Percentiles rank a stretch among this genome's conserved stretches.
These are phyloP conservation scores for Firmiana major DNA, from an alignment of 345 rosid genomes.

Conservation along the genomic window DNA sequence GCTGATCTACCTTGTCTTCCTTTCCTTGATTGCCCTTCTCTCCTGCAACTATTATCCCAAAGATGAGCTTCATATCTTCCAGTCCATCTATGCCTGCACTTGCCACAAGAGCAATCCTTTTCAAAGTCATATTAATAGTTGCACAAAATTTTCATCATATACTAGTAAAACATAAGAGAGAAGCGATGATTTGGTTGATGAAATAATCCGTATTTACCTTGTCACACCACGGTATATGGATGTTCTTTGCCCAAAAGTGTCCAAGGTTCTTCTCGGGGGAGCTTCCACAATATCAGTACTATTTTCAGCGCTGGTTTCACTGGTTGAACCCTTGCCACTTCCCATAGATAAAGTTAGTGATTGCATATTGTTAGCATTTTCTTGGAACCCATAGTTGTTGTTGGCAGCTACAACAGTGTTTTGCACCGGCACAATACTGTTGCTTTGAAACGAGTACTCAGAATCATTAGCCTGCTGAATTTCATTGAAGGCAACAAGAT, in stretches of 20 bases:
- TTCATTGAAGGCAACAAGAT: constrained; percentile 63
- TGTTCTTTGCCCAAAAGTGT: constrained; percentile 94
- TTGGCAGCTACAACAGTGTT: constrained; percentile 32
- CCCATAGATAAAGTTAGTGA: constrained; percentile 93
- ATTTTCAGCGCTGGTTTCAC: constrained; percentile 64
- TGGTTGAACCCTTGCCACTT: constrained; percentile 53
- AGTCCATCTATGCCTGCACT: constrained; percentile 91
- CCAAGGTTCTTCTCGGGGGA: constrained; percentile 79
- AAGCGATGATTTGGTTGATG: neutral
- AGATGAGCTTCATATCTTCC: constrained; percentile 99
- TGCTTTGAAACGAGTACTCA: constrained; percentile 56
- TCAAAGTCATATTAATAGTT: neutral
- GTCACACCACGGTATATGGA: constrained; percentile 98
- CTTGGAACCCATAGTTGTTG: constrained; percentile 56
- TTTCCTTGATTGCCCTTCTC: constrained; percentile 99
- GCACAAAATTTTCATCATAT: neutral
- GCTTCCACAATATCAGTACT: constrained; percentile 53
- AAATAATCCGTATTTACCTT: constrained; percentile 39
- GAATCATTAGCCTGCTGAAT: constrained; percentile 56
- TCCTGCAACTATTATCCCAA: constrained; percentile 98
- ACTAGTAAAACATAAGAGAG: neutral
- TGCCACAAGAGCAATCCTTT: neutral
- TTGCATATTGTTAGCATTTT: constrained; percentile 66
- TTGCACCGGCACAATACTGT: constrained; percentile 53
- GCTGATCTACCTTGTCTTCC: constrained; percentile 80